A percentile compares a stretch with the other conserved stretches of the same genome.
Evolutionary conservation across 2,329 filamentous ascomycete genomes (phyloP).

Genomic region (Elsinoe necatrix): DNA sequence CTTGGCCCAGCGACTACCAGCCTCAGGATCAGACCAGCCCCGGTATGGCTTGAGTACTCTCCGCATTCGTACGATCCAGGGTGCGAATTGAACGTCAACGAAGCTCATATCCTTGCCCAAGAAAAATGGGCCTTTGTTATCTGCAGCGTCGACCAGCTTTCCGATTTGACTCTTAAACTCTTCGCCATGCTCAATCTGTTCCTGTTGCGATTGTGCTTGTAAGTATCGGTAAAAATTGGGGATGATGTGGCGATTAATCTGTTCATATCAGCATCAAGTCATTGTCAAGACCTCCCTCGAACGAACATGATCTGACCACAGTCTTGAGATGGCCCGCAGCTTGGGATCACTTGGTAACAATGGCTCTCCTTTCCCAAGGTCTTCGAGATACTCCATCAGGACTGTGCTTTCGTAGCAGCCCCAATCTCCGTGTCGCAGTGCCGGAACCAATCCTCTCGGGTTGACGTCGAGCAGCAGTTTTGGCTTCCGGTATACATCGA

Average conservation of each 20-base stretch:
- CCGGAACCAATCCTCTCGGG: constrained; percentile 66
- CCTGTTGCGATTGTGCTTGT: constrained; percentile 52
- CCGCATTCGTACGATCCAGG: constrained; percentile 63
- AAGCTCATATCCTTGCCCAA: constrained; percentile 49
- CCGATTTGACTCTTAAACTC: constrained; percentile 59
- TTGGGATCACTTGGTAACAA: constrained; percentile 60
- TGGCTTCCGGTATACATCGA: constrained; percentile 69
- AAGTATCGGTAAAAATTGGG: constrained; percentile 68
- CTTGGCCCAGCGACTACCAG: constrained; percentile 55
- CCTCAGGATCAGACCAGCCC: constrained; percentile 56
- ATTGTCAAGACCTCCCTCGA: constrained; percentile 15
- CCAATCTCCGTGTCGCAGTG: constrained; percentile 70
- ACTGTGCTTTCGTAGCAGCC: constrained; percentile 73
- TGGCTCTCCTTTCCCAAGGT: constrained; percentile 51
- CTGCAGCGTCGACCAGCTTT: constrained; percentile 50
- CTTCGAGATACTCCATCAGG: constrained; percentile 81
- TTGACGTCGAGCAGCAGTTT: constrained; percentile 65
- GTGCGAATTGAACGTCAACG: constrained; percentile 68
- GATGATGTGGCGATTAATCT: constrained; percentile 70
- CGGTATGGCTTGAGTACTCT: constrained; percentile 57
- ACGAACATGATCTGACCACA: constrained; percentile 73
- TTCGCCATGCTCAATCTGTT: constrained; percentile 51
- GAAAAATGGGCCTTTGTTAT: constrained; percentile 61
- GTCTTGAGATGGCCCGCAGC: constrained; percentile 61
- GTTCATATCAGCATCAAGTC: constrained; percentile 17